Evolutionary conservation across 2,329 filamentous ascomycete genomes (phyloP), one percentile per base, ranked within the genome.

Genomic region (Ambrosiella xylebori): DNA sequence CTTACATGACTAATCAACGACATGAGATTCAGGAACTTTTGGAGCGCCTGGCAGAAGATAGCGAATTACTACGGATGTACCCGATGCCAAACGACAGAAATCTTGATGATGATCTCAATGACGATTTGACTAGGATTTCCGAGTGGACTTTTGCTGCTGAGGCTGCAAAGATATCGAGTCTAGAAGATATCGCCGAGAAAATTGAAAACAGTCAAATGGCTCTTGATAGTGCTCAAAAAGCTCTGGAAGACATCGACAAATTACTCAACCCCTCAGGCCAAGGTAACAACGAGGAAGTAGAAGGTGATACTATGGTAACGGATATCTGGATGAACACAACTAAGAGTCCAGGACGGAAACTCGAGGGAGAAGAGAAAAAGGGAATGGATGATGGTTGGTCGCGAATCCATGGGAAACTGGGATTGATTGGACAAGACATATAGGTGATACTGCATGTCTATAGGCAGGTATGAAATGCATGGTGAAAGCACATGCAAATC

Each of bases 111-210:
- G 64, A 69, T 4, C 37, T 50, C n/a, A 36, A n/a, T 35, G 53
- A 50, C 39, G 37, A 51, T 8, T 69, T 71, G 17, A 67, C 65
- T 38, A 71, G 72, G 49, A 71, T 80, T 54, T 73, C 74, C 61
- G 75, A 76, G 8, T 85, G 81, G 81, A 73, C 80, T 7, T 74
- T 73, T 63, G 79, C 81, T 1, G 76, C 79, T 1, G 76, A 83
- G 58, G 73, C 78, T 2, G 78, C 80, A 63, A 81, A 80, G 63
- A 77, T 81, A 57, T 68, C 73, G 1, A 81, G 75, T 0, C 71
- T 81, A 9, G 79, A 83, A 63, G 68, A 71, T 7, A 76, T 84
- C 9, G 75, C 77, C 7, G 79, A 82, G 64, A 78, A 75, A 61
- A 73, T 84, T 2, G 80, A 84, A 56, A 71, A 74, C 56, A 80